Evolutionary conservation across 2,329 filamentous ascomycete genomes (phyloP), one percentile per base, ranked within the genome.

Genomic region (Aspergillus melleus): DNA sequence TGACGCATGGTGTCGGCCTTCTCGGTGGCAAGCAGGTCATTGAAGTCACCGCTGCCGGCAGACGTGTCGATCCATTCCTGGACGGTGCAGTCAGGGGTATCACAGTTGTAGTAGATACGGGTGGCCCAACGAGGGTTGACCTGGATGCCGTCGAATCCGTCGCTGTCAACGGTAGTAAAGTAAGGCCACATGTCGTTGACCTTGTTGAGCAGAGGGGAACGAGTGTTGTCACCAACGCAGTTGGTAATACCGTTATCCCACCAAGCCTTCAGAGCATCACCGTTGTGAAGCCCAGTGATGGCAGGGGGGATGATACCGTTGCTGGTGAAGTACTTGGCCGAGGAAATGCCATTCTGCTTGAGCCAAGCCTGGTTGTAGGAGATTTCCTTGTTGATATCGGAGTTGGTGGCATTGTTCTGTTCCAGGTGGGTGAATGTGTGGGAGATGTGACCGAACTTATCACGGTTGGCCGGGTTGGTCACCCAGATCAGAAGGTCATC

Each of bases 41-140:
- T 72, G 64, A 86, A 87, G 49, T 74, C 77, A 4, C 85, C 85
- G n/a, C 72, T 75, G 49, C 84, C 84, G 36, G 72, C 80, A 4
- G 84, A 85, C 1, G 85, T 88, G 56, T 83, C 77, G 53, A 84
- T 85, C 86, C 86, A 88, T 69, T 88, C 85, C 52, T 81, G 73
- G 19, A 82, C 69, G 0, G 85, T 87, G 69, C 86, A 88, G 22
- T 73, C 76, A 2, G 83, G 77, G 16, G 79, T 80, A 67, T 86
- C 81, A 70, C 86, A 88, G 74, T 88, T 87, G 78, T 85, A 88
- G 76, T 87, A 88, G 61, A 88, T 87, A 47, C 83, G 81, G 3
- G 84, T 85, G 1, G 85, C 83, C 81, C 82, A 88, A 50, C 86
- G 83, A 4, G 84, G 84, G 68, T 85, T 82, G 53, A 88, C 79